Percentiles rank a stretch among this genome's conserved stretches.
These are phyloP conservation scores for Begonia peltatifolia DNA, from an alignment of 306 rosid genomes.

Conservation along the genomic window DNA sequence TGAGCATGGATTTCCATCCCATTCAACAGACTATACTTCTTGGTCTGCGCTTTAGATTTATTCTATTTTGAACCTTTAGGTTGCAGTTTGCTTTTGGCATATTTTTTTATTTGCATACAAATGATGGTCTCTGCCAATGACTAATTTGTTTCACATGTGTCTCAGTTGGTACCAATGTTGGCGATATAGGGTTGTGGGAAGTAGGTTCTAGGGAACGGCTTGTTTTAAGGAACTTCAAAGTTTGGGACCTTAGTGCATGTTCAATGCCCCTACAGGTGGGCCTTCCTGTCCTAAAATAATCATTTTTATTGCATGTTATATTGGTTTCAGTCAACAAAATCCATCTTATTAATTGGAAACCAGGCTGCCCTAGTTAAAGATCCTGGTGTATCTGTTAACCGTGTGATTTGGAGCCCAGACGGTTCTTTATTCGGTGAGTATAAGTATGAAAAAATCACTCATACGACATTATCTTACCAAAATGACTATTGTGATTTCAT, in stretches of 20 bases:
- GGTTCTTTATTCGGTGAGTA: constrained; percentile 81
- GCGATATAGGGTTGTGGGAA: constrained; percentile 97
- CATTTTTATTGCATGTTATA: constrained; percentile 4
- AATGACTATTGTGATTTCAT: neutral
- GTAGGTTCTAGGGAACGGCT: constrained; percentile 82
- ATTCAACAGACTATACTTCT: constrained; percentile 81
- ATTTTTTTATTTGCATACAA: neutral
- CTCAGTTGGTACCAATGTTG: constrained; percentile 88
- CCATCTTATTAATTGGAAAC: constrained; percentile 21
- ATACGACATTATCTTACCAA: neutral
- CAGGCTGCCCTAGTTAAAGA: constrained; percentile 93
- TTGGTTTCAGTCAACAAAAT: constrained; percentile 8
- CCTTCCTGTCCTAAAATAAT: constrained; percentile 4
- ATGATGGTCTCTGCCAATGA: no score
- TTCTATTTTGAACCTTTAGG: neutral
- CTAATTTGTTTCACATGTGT: constrained; percentile 2
- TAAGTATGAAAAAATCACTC: constrained; percentile 10
- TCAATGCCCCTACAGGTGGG: constrained; percentile 84
- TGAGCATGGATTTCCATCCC: constrained; percentile 99
- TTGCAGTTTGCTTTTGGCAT: neutral
- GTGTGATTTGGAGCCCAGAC: constrained; percentile 97
- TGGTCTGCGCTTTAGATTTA: constrained; percentile 32
- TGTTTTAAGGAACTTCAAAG: constrained; percentile 74
- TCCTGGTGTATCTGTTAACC: constrained; percentile 87
- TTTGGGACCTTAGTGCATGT: constrained; percentile 87